These are phyloP conservation scores for Dioscorea cayenensis DNA, from an alignment of 116 monocot genomes.

Conservation along the genomic window DNA sequence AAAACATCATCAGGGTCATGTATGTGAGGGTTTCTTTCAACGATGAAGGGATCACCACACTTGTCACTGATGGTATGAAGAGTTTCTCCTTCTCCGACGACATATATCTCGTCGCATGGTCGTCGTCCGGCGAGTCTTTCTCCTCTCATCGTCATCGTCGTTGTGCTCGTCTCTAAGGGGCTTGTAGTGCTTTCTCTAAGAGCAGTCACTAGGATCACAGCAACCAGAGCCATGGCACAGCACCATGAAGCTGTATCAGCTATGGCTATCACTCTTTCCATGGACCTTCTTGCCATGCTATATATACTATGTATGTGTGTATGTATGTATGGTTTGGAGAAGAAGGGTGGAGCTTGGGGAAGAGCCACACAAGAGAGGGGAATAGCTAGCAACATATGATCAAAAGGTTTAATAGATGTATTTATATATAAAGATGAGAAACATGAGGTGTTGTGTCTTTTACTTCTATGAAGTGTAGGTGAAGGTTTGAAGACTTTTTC, in stretches of 20 bases:
- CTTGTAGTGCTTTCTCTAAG: constrained; percentile 6
- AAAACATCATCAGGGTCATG: constrained; percentile 80
- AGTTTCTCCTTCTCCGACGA: constrained; percentile 82
- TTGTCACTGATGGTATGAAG: constrained; percentile 78
- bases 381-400: neutral
- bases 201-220: constrained; percentile 45
- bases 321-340: neutral
- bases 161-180: neutral
- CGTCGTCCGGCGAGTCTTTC: neutral
- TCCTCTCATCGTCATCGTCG: neutral
- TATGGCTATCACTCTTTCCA: neutral
- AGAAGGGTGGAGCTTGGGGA: neutral
- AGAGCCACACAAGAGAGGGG: neutral
- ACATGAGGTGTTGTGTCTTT: neutral
- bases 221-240: constrained; percentile 31
- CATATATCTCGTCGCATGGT: constrained; percentile 78
- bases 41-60: constrained; percentile 81
- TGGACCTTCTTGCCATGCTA: neutral
- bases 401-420: neutral
- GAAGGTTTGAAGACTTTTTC: too few species aligned
- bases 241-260: constrained; percentile 46
- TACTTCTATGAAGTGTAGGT: too few species aligned
- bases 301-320: neutral
- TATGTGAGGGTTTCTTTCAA: constrained; percentile 79
- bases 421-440: neutral